Base-by-base conservation (phyloP, 306 rosid genomes). In the Quercus engelmannii region DNA sequence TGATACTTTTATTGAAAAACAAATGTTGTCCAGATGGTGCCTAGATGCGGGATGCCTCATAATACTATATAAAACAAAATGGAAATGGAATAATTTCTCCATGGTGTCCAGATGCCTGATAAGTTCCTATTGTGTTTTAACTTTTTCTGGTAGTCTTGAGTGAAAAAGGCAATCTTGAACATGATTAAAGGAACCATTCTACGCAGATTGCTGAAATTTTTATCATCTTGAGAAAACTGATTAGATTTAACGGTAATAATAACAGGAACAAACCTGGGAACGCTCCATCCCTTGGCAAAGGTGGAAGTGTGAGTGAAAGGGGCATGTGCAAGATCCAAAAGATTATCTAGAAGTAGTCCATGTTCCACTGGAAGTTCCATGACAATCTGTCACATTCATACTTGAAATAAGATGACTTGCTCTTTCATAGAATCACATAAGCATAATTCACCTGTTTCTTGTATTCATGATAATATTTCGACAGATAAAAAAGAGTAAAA, bases 301-400 rank as follows among this genome's bases (percentile, higher is more conserved):
- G 99, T 96, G 69, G 99, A 96, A 25, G 99, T 96, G 81, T 96
- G 99, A 74, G 99, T 96, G 80, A 96, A 96, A 46, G 99, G 98
- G 62, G 99, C 99, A 76, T 96, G 99, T 4, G 97, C 98, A 80
- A 96, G 99, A 90, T 96, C 99, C 86, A 96, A 85, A 79, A 96
- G 99, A 82, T 93, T 96, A 84, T 96, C 99, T 70, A 96, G 86
- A 80, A 96, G 98, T 82, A 96, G 81, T 7, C 99, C 99, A 83
- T 96, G 98, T 82, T 95, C 96, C 17, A 93, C 85, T 4, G 98
- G 98, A 84, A 95, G 95, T 51, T 95, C 97, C 86, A 93, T 93
- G 76, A 95, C 89, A 56, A 93, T 90, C 97, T 93, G 92, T 73
- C 62, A 69, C 20, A 70, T 14, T 55, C 28, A 83, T 25, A 11